Percentiles rank a stretch among this genome's conserved stretches.
phyloP scores from a whole-genome alignment of 371 early-diverging fungal species.

The Lichtheimia ramosa region DNA sequence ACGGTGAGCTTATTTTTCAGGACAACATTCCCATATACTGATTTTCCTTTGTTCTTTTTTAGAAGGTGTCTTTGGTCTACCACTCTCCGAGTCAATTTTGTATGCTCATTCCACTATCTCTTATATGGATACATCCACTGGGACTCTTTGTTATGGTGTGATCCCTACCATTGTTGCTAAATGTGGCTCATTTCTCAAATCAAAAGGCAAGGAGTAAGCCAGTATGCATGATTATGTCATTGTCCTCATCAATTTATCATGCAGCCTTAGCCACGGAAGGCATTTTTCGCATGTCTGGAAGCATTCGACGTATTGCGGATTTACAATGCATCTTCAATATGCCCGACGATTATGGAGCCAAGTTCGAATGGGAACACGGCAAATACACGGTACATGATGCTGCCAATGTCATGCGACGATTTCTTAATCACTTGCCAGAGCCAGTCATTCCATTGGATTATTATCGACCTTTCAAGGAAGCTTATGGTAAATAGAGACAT shows the following conservation, averaged over 20 bases:
- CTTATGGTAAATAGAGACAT: constrained; percentile 39
- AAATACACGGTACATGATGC: constrained; percentile 67
- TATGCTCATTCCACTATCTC: constrained; percentile 42
- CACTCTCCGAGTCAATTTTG: constrained; percentile 31
- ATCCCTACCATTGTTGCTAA: constrained; percentile 58
- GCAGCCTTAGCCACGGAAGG: constrained; percentile 42
- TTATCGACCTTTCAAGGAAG: constrained; percentile 52
- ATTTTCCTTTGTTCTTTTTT: constrained; percentile 6
- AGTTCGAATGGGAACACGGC: constrained; percentile 44
- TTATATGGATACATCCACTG: constrained; percentile 26
- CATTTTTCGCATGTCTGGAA: constrained; percentile 66
- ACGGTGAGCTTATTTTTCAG: not conserved
- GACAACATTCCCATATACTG: constrained; percentile 1
- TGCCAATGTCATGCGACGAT: constrained; percentile 64
- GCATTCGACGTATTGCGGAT: constrained; percentile 56
- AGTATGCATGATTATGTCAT: not conserved
- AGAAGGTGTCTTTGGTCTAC: constrained; percentile 37
- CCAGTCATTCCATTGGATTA: constrained; percentile 57
- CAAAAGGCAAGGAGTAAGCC: constrained; percentile 40
- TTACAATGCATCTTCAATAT: constrained; percentile 59
- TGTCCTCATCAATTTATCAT: no score
- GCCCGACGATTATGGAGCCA: constrained; percentile 52
- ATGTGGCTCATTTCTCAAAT: constrained; percentile 57
- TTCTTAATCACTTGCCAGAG: constrained; percentile 61
- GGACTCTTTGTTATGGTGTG: constrained; percentile 33